Conservation (phyloP, 345 rosid species). For the Conringia planisiliqua region DNA sequence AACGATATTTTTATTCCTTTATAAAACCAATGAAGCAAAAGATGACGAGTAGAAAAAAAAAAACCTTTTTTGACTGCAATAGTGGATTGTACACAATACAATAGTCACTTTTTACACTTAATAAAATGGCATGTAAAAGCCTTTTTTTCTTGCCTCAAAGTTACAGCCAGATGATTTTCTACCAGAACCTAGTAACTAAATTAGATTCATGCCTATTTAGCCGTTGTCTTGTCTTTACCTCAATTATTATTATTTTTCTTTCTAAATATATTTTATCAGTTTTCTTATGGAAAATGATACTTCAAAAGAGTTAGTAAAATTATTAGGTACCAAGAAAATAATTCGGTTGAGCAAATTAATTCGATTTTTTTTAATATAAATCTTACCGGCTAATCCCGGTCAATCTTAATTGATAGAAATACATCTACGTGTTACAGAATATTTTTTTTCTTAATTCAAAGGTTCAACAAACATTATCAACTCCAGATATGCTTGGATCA, state of each 20-base stretch:
- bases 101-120: constrained; percentile 30
- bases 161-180: constrained; percentile 33
- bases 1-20: constrained; percentile 6
- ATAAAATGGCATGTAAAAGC: constrained; percentile 21
- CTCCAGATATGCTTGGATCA: too few relatives aligned
- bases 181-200: constrained; percentile 27
- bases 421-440: too few relatives aligned
- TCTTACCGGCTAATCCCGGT: too few relatives aligned
- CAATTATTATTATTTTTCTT: not conserved
- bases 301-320: not conserved
- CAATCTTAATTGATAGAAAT: too few relatives aligned
- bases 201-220: constrained; percentile 23
- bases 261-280: not conserved
- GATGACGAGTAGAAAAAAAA: not conserved
- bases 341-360: too few relatives aligned
- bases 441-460: too few relatives aligned
- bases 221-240: constrained; percentile 19
- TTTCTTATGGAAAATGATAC: not conserved
- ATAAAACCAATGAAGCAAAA: constrained; percentile 20
- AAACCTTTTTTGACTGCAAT: constrained; percentile 34
- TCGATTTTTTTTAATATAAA: too few relatives aligned
- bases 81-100: constrained; percentile 30
- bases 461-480: too few relatives aligned
- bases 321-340: too few relatives aligned
- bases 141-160: constrained; percentile 32